phyloP scores from a whole-genome alignment of 2,329 filamentous ascomycete species.

The Dryadomyces quercus-mongolicae region DNA sequence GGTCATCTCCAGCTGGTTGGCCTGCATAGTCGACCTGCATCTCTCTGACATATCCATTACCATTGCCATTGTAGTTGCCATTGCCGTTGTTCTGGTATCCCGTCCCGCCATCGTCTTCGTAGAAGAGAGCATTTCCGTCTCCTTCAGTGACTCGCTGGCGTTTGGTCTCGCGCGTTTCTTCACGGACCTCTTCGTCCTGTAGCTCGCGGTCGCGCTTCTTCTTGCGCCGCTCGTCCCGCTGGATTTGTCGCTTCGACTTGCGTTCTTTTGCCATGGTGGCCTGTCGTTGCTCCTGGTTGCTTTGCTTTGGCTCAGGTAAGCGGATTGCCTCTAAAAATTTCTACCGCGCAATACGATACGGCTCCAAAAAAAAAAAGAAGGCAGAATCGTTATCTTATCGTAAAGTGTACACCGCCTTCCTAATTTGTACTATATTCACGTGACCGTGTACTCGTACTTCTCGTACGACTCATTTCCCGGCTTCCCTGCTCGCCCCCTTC shows the following conservation, averaged over 20 bases:
- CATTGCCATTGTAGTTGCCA: no score
- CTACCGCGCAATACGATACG: neutral
- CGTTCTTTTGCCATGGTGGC: slow-evolving; percentile 23
- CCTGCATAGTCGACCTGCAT: neutral
- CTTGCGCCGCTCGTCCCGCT: slow-evolving; percentile 24
- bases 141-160: slow-evolving; percentile 5
- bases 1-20: slow-evolving; percentile 27
- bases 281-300: no score
- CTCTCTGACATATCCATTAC: neutral
- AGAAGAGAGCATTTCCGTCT: slow-evolving; percentile 13
- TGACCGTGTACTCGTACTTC: neutral
- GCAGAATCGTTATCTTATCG: slow-evolving; percentile 1
- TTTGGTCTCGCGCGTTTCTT: slow-evolving; percentile 8
- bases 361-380: slow-evolving; percentile 7
- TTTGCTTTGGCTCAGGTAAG: no score
- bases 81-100: neutral
- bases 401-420: neutral
- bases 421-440: neutral
- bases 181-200: slow-evolving; percentile 13
- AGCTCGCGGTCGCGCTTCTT: slow-evolving; percentile 20
- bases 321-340: neutral
- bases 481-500: neutral
- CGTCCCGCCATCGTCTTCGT: slow-evolving; percentile 7
- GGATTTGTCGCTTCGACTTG: slow-evolving; percentile 24
- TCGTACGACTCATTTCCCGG: neutral